These are phyloP conservation scores for Suillus tomentosus DNA, from an alignment of 768 basidiomycete species.

Conservation along the genomic window DNA sequence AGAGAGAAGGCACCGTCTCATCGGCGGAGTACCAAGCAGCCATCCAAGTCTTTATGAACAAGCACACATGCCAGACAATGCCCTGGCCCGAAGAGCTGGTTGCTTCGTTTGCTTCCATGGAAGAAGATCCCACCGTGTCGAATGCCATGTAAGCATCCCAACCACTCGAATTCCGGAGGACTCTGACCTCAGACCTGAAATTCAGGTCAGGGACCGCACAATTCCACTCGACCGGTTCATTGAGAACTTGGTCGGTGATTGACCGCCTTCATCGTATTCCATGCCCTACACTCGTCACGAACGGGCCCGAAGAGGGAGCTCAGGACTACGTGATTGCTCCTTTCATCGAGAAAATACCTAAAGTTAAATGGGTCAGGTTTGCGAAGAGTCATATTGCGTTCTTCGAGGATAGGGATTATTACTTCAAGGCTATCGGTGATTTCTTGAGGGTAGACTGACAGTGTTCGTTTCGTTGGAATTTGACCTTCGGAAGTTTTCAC, in stretches of 20 bases:
- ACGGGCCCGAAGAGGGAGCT: conserved; percentile 41
- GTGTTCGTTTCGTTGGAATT: neutral
- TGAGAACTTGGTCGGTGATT: conserved; percentile 50
- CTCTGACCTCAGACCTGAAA: neutral
- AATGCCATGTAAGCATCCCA: conserved; percentile 33
- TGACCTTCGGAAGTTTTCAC: neutral
- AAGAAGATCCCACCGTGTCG: conserved; percentile 36
- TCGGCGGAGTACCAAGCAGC: conserved; percentile 36
- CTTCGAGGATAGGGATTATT: conserved; percentile 24
- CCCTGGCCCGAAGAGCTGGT: conserved; percentile 38
- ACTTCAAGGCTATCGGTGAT: conserved; percentile 19
- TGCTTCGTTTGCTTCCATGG: conserved; percentile 26
- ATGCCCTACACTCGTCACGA: conserved; percentile 41
- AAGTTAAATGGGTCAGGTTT: conserved; percentile 39
- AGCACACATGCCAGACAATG: conserved; percentile 36
- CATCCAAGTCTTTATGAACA: conserved; percentile 30
- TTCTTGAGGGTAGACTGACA: conserved; percentile 16
- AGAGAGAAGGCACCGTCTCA: conserved; percentile 34
- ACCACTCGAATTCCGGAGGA: neutral
- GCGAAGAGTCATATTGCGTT: conserved; percentile 30
- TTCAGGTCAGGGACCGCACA: conserved; percentile 31
- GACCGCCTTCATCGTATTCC: conserved; percentile 43
- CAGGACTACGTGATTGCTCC: conserved; percentile 36
- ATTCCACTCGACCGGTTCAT: conserved; percentile 40
- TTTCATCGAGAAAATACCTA: conserved; percentile 35